Evolutionary conservation across 2,329 filamentous ascomycete genomes (phyloP), one percentile per base, ranked within the genome.

Genomic region (Didymella sp.): DNA sequence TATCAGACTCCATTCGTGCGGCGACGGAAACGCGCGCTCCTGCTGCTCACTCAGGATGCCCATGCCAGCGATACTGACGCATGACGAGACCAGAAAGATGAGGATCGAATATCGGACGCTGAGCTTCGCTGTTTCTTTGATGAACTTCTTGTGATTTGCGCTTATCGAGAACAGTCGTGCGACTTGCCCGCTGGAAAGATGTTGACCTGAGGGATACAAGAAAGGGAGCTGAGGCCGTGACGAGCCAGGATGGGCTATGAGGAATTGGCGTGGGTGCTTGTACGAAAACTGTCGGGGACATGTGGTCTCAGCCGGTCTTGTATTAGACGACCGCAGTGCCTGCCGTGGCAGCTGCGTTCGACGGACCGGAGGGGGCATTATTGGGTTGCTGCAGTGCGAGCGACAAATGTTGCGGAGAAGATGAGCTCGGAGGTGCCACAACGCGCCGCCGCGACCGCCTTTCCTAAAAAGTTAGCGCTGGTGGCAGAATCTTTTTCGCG

Each of bases 1-100:
- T 62, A 86, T 77, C 74, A 87, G 89, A 0, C 80, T 80, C 92
- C 93, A 97, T 73, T 96, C 93, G 24, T 85, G 84, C 1, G 94
- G 93, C 1, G 91, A 93, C 0, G 92, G 92, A 72, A 88, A 91
- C 49, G 84, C 81, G 44, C 88, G 84, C 77, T 97, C 92, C 41
- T 91, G 80, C 58, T 83, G 80, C 75, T 96, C 91, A 69, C 93
- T 88, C 70, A 89, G 82, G 31, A 92, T 72, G 15, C 88, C 88
- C 61, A 87, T 85, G 62, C 84, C 83, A 35, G 87, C 84, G 9
- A 89, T 78, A 35, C 85, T 79, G 38, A 87, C 76, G 57, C 89
- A 83, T 41, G 83, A 78, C 7, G 87, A 74, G 37, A 87, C 83
- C 13, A 86, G 83, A 82, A 87, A 93, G 37, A 90, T 75, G 25